These are phyloP conservation scores for Silene conica DNA, from an alignment of 148 eudicot species.

Conservation along the genomic window DNA sequence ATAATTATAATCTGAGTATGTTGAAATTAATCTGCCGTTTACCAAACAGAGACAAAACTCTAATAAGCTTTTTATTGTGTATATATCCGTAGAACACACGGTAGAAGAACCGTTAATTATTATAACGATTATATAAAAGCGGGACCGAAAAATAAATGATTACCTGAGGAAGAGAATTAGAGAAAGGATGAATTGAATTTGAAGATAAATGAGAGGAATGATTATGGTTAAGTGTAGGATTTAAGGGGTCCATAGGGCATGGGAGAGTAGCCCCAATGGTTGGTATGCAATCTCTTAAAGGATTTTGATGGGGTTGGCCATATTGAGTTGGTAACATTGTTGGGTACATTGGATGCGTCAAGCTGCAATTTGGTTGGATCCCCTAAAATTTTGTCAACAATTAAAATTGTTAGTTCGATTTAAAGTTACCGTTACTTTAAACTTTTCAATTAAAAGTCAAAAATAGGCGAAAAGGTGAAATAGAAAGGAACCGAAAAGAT, in stretches of 20 bases:
- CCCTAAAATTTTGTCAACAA: conserved; percentile 30
- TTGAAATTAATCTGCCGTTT: too few relatives aligned
- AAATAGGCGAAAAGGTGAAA: not conserved
- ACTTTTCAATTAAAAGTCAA: not conserved
- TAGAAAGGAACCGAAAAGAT: not conserved
- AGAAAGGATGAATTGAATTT: conserved; percentile 38
- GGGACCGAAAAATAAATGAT: not conserved
- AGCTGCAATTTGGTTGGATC: conserved; percentile 41
- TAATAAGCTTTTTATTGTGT: too few relatives aligned
- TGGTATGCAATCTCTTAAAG: conserved; percentile 24
- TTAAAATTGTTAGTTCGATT: not conserved
- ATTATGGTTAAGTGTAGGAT: conserved; percentile 29
- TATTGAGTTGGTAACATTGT: conserved; percentile 44
- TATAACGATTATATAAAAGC: not conserved
- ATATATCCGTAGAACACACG: too few relatives aligned
- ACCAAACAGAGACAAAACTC: too few relatives aligned
- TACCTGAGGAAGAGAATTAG: conserved; percentile 52
- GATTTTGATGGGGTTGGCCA: conserved; percentile 43
- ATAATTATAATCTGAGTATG: too few relatives aligned
- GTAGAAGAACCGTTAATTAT: not conserved
- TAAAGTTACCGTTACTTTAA: not conserved
- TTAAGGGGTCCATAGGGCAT: conserved; percentile 33
- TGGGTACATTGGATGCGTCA: conserved; percentile 46
- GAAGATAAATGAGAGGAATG: conserved; percentile 47
- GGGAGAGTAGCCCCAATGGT: conserved; percentile 20